phyloP scores from a whole-genome alignment of 1,284 basidiomycete genomes.

The Chiua sp. region DNA sequence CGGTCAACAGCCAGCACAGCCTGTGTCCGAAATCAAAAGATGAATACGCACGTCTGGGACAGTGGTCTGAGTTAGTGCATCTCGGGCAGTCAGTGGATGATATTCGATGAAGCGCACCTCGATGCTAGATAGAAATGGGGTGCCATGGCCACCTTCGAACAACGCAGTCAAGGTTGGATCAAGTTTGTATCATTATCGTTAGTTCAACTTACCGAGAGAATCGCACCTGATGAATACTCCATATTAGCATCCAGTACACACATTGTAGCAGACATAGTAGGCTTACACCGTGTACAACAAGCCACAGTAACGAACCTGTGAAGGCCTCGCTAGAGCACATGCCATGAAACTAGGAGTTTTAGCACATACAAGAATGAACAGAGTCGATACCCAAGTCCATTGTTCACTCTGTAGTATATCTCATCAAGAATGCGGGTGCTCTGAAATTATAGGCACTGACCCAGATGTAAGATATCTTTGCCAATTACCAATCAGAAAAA shows the following conservation, averaged over 20 bases:
- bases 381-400: conserved; percentile 9
- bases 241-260: too few species aligned
- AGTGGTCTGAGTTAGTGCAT: too few species aligned
- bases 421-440: background rate
- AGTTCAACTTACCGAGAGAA: background rate
- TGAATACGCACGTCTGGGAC: background rate
- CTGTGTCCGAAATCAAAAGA: background rate
- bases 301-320: background rate
- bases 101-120: background rate
- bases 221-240: background rate
- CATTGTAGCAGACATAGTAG: too few species aligned
- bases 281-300: too few species aligned
- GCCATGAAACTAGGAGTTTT: too few species aligned
- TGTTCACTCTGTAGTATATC: conserved; percentile 6
- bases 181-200: too few species aligned
- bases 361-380: conserved; percentile 9
- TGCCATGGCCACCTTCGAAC: conserved; percentile 3
- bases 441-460: too few species aligned
- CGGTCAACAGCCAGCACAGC: background rate
- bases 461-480: conserved; percentile 16
- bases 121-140: background rate
- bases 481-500: background rate
- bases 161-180: background rate
- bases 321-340: background rate
- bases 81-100: background rate